These are phyloP conservation scores for Aspergillus pseudotamarii DNA, from an alignment of 2,329 filamentous ascomycete genomes.

Conservation along the genomic window DNA sequence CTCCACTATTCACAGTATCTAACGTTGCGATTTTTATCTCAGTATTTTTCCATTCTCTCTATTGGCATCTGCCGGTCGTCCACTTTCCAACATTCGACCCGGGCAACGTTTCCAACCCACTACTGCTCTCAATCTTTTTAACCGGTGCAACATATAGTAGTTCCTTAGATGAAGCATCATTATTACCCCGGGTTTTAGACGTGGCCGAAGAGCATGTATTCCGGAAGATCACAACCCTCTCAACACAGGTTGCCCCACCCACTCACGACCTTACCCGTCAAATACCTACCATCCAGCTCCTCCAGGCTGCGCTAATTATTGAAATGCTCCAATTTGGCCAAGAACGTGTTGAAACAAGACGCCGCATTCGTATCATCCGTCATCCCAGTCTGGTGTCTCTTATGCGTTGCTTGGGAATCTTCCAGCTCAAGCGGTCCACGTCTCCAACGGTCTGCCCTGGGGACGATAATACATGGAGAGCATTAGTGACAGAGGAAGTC, in stretches of 20 bases:
- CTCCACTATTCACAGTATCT: slow-evolving; percentile 25
- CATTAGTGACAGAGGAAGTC: slow-evolving; percentile 29
- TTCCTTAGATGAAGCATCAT: slow-evolving; percentile 18
- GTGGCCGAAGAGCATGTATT: slow-evolving; percentile 36
- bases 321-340: slow-evolving; percentile 38
- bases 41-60: slow-evolving; percentile 34
- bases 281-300: slow-evolving; percentile 24
- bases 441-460: slow-evolving; percentile 11
- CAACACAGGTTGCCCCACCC: slow-evolving; percentile 11
- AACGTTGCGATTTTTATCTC: slow-evolving; percentile 33
- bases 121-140: slow-evolving; percentile 32
- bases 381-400: slow-evolving; percentile 35
- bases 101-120: slow-evolving; percentile 25
- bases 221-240: slow-evolving; percentile 26
- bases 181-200: slow-evolving; percentile 28
- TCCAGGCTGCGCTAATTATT: slow-evolving; percentile 34
- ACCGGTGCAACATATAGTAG: slow-evolving; percentile 31
- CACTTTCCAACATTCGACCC: slow-evolving; percentile 37
- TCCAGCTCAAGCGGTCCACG: slow-evolving; percentile 26
- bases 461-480: slow-evolving; percentile 26
- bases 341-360: slow-evolving; percentile 29
- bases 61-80: slow-evolving; percentile 36
- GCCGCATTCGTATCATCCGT: slow-evolving; percentile 35
- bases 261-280: slow-evolving; percentile 12
- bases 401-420: slow-evolving; percentile 32